A percentile compares a stretch with the other conserved stretches of the same genome.
Conservation (phyloP, 805 yeast genomes). For the Danielia oregonensis region DNA sequence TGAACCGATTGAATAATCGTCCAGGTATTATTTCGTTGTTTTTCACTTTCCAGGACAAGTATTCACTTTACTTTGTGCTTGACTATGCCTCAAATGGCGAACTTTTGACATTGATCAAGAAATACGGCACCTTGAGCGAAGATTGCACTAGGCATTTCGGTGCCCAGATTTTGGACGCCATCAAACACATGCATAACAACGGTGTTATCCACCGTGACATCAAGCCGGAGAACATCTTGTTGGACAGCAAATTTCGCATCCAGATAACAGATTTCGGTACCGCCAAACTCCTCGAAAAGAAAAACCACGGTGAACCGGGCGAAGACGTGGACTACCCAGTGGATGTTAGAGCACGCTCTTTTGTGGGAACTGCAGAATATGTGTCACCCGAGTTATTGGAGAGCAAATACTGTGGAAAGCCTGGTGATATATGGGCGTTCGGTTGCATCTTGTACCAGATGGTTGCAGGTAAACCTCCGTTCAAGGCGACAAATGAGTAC, state of each 20-base stretch:
- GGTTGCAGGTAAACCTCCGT: slow-evolving; percentile 72
- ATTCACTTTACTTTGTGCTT: slow-evolving; percentile 66
- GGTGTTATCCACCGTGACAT: slow-evolving; percentile 81
- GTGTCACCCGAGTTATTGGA: slow-evolving; percentile 79
- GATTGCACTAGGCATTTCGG: slow-evolving; percentile 64
- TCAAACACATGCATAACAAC: slow-evolving; percentile 64
- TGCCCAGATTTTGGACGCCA: slow-evolving; percentile 72
- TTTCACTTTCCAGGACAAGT: slow-evolving; percentile 77
- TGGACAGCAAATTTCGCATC: slow-evolving; percentile 57
- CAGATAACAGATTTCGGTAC: slow-evolving; percentile 85
- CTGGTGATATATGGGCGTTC: slow-evolving; percentile 60
- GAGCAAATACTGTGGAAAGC: slow-evolving; percentile 62
- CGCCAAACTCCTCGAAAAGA: slow-evolving; percentile 64
- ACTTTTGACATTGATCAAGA: slow-evolving; percentile 61
- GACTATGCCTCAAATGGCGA: slow-evolving; percentile 84
- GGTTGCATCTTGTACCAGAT: slow-evolving; percentile 59
- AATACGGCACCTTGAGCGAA: slow-evolving; percentile 67
- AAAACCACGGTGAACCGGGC: slow-evolving; percentile 32
- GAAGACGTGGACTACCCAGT: slow-evolving; percentile 50
- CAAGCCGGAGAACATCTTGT: slow-evolving; percentile 76
- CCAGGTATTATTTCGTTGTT: slow-evolving; percentile 65
- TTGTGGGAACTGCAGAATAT: slow-evolving; percentile 84
- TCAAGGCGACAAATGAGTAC: slow-evolving; percentile 79
- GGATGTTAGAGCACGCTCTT: slow-evolving; percentile 70
- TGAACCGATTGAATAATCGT: slow-evolving; percentile 60